Conservation (phyloP, 176 grass and related monocot species). For the Themeda triandra region DNA sequence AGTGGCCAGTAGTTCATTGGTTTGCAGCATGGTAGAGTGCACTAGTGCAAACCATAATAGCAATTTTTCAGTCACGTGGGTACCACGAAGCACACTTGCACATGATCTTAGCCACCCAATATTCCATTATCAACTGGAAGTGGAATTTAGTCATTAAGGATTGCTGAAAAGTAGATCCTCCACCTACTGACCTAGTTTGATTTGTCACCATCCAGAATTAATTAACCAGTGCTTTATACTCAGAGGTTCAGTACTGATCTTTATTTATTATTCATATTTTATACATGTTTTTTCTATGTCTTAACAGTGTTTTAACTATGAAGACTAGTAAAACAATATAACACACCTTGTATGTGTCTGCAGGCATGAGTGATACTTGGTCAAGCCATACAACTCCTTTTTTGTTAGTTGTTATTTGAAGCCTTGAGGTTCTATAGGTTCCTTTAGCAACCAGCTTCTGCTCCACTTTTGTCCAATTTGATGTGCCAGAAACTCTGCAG, state of each 20-base stretch:
- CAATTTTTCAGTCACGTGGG: background rate
- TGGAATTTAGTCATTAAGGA: background rate
- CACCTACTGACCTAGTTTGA: background rate
- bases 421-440: slow-evolving; percentile 42
- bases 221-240: slow-evolving; percentile 3
- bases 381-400: slow-evolving; percentile 57
- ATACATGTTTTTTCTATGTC: background rate
- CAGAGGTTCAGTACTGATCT: slow-evolving; percentile 17
- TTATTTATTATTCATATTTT: background rate
- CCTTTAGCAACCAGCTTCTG: slow-evolving; percentile 31
- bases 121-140: background rate
- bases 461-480: slow-evolving; percentile 57
- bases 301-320: background rate
- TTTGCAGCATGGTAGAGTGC: background rate
- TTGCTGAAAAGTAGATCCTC: background rate
- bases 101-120: background rate
- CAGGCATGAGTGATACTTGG: slow-evolving; percentile 64
- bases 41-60: background rate
- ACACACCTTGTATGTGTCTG: slow-evolving; percentile 56
- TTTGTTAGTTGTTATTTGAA: slow-evolving; percentile 48
- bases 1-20: background rate
- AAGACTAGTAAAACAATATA: background rate
- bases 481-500: slow-evolving; percentile 34
- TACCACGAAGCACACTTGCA: background rate
- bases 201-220: slow-evolving; percentile 34